Conservation (phyloP, 2,329 filamentous ascomycete genomes). For the Colletotrichum noveboracense region DNA sequence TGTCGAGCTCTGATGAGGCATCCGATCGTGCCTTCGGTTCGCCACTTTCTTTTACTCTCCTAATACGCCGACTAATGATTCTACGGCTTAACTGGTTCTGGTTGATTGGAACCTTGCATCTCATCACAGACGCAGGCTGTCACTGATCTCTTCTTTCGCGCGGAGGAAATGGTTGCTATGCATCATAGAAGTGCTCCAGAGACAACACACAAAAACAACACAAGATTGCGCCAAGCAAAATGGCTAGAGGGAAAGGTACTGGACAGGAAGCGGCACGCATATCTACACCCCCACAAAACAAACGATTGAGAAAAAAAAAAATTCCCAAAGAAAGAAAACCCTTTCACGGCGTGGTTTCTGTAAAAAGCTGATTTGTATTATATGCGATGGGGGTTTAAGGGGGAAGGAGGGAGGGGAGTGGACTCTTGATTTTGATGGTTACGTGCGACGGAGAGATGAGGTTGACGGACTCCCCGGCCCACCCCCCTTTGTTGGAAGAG, state of each 20-base stretch:
- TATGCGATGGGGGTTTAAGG: constrained; percentile 4
- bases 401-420: not conserved
- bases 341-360: constrained; percentile 12
- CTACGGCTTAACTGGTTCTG: constrained; percentile 21
- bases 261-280: not conserved
- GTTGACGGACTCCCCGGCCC: not conserved
- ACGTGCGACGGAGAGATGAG: not conserved
- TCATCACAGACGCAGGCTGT: constrained; percentile 23
- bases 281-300: not conserved
- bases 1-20: constrained; percentile 15
- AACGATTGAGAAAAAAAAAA: not conserved
- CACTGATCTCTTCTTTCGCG: constrained; percentile 20
- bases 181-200: constrained; percentile 23
- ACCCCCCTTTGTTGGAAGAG: not conserved
- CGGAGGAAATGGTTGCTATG: not conserved
- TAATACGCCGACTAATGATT: constrained; percentile 46
- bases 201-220: constrained; percentile 1
- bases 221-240: constrained; percentile 12
- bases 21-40: not conserved
- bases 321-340: not conserved
- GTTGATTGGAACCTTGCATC: constrained; percentile 19
- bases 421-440: not conserved
- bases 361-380: constrained; percentile 24
- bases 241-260: not conserved
- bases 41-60: constrained; percentile 16